phyloP scores from a whole-genome alignment of 192 early-diverging fungal genomes.

The Gamsiella multidivaricata region DNA sequence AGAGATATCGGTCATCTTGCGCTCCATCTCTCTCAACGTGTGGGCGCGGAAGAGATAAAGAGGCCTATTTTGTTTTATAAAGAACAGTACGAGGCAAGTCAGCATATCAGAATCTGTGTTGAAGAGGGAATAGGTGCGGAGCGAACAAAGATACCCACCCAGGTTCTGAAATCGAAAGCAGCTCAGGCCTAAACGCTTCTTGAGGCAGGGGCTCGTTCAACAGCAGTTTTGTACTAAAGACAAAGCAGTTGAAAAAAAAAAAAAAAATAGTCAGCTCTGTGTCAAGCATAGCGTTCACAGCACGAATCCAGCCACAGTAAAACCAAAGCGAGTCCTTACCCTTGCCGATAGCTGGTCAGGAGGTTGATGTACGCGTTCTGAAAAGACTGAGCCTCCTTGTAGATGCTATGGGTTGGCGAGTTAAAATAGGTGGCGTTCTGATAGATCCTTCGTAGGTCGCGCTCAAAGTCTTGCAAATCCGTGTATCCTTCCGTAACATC shows the following conservation, averaged over 20 bases:
- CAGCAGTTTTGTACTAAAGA: conserved; percentile 3
- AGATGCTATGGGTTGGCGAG: conserved; percentile 38
- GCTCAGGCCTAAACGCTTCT: conserved; percentile 30
- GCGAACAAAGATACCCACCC: conserved; percentile 19
- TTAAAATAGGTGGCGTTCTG: conserved; percentile 57
- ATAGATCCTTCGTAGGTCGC: conserved; percentile 58
- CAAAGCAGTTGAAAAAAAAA: not conserved
- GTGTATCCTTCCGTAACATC: conserved; percentile 39
- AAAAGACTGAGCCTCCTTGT: conserved; percentile 39
- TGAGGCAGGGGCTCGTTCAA: conserved; percentile 26
- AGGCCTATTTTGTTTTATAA: conserved; percentile 6
- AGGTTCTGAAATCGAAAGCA: conserved; percentile 35
- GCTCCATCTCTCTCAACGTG: conserved; percentile 45
- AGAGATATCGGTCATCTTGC: conserved; percentile 53
- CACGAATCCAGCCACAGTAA: not conserved
- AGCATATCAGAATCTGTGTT: not conserved
- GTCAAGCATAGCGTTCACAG: too few species aligned
- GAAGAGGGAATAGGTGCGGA: not conserved
- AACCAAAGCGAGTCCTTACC: conserved; percentile 6
- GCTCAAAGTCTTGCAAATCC: conserved; percentile 57
- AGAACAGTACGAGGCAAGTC: not conserved
- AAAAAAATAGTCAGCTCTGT: not conserved
- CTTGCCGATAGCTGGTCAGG: conserved; percentile 22
- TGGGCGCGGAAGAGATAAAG: conserved; percentile 50
- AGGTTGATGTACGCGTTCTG: conserved; percentile 12